A percentile compares a stretch with the other conserved stretches of the same genome.
Conservation (phyloP, 768 basidiomycete species). For the Botryobasidium botryosum region DNA sequence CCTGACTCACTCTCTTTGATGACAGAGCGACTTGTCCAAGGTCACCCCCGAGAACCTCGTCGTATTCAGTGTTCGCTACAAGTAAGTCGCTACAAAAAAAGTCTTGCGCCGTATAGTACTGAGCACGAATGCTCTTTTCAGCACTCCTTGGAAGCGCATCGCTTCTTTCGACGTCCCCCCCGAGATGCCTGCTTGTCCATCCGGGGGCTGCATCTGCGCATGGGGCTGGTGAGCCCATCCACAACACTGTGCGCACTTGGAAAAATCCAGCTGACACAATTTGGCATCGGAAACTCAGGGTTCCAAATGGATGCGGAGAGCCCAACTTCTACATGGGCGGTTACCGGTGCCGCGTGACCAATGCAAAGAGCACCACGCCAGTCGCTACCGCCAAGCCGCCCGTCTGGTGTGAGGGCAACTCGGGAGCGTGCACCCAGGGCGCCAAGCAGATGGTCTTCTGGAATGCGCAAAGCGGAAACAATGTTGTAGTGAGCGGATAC, state of each 20-base stretch:
- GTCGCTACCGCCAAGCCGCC: slow-evolving; percentile 6
- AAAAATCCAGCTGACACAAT: background rate
- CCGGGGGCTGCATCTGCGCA: slow-evolving; percentile 7
- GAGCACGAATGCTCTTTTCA: background rate
- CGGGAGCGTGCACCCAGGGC: slow-evolving; percentile 1
- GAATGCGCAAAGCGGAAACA: slow-evolving; percentile 10
- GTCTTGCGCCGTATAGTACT: background rate
- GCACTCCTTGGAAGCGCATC: slow-evolving; percentile 10
- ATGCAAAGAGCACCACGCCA: background rate
- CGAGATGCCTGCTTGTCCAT: slow-evolving; percentile 5
- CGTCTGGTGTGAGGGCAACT: slow-evolving; percentile 8
- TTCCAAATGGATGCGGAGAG: slow-evolving; percentile 2
- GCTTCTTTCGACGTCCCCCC: background rate
- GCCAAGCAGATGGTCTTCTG: slow-evolving; percentile 10
- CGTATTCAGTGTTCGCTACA: background rate
- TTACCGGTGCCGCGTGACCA: slow-evolving; percentile 8
- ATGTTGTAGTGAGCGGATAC: background rate
- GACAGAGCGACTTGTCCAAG: background rate
- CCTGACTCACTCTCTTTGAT: background rate
- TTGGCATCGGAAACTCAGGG: slow-evolving; percentile 3
- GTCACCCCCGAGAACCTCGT: slow-evolving; percentile 1
- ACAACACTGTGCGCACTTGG: too few relatives aligned
- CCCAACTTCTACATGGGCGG: slow-evolving; percentile 11
- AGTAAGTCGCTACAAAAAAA: background rate
- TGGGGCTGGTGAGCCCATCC: background rate